Conservation (phyloP, 1,139 yeast genomes). For the Candida sanyaensis region DNA sequence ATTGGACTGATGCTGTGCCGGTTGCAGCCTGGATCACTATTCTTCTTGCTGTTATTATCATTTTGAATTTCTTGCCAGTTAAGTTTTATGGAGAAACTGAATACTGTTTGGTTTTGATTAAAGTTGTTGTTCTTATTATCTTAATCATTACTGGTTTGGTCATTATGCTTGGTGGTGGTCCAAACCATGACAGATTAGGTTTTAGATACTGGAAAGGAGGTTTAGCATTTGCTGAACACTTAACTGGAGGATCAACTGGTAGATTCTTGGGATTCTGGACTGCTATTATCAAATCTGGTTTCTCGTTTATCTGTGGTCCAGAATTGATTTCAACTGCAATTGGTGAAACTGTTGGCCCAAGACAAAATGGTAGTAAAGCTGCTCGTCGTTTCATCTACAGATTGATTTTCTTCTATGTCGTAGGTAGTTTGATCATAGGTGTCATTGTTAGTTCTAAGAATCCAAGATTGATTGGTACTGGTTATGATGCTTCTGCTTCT, state of each 20-base stretch:
- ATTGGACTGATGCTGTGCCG: constrained; percentile 55
- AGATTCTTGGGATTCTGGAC: constrained; percentile 41
- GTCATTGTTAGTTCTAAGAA: constrained; percentile 41
- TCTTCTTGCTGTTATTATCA: constrained; percentile 39
- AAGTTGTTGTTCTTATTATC: constrained; percentile 38
- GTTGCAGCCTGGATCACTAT: constrained; percentile 59
- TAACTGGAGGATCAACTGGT: constrained; percentile 62
- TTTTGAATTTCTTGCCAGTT: constrained; percentile 46
- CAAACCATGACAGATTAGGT: constrained; percentile 59
- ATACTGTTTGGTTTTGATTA: constrained; percentile 65
- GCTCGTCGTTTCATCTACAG: constrained; percentile 49
- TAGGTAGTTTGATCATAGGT: constrained; percentile 50
- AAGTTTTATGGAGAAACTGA: constrained; percentile 65
- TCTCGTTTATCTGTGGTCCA: constrained; percentile 44
- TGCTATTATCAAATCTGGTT: constrained; percentile 40
- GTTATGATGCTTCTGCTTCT: constrained; percentile 48
- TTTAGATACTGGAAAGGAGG: constrained; percentile 67
- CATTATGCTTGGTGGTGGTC: constrained; percentile 53
- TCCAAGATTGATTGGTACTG: constrained; percentile 30
- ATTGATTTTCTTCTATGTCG: constrained; percentile 47
- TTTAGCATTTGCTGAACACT: constrained; percentile 46
- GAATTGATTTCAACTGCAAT: constrained; percentile 38
- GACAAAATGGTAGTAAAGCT: constrained; percentile 48
- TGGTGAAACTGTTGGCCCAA: constrained; percentile 48
- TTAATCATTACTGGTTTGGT: constrained; percentile 45